Conservation (phyloP, 2,329 filamentous ascomycete species). For the Cryphonectria carpinicola region DNA sequence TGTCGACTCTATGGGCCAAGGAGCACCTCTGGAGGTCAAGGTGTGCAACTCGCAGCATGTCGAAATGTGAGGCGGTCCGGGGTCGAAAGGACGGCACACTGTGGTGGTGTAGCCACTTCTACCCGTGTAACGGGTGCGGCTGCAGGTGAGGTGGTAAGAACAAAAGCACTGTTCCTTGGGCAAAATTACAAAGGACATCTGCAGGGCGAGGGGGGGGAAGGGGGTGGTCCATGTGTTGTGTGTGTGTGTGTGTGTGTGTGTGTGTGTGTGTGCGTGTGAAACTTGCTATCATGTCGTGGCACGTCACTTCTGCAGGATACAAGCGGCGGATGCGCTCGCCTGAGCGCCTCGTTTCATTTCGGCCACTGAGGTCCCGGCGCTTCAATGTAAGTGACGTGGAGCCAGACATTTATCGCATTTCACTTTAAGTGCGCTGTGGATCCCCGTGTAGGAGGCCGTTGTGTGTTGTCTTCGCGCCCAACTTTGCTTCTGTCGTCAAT, state of each 20-base stretch:
- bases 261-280: background rate
- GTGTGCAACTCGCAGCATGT: background rate
- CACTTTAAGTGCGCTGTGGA: background rate
- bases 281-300: background rate
- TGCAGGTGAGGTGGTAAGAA: conserved; percentile 10
- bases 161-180: conserved; percentile 9
- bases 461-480: background rate
- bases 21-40: conserved; percentile 8
- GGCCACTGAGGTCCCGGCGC: background rate
- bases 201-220: background rate
- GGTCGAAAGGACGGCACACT: conserved; percentile 1
- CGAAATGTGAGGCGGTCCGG: background rate
- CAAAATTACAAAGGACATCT: background rate
- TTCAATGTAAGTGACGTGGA: background rate
- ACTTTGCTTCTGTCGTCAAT: conserved; percentile 6
- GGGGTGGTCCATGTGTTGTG: background rate
- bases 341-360: background rate
- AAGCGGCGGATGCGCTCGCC: background rate
- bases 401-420: background rate
- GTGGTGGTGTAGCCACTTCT: background rate
- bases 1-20: background rate
- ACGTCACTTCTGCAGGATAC: conserved; percentile 1
- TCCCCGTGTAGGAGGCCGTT: background rate
- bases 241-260: background rate
- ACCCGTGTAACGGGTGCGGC: conserved; percentile 1